Percentiles rank a stretch among this genome's conserved stretches.
phyloP scores from a whole-genome alignment of 805 yeast species.

The Kodamaea jinghongensis region DNA sequence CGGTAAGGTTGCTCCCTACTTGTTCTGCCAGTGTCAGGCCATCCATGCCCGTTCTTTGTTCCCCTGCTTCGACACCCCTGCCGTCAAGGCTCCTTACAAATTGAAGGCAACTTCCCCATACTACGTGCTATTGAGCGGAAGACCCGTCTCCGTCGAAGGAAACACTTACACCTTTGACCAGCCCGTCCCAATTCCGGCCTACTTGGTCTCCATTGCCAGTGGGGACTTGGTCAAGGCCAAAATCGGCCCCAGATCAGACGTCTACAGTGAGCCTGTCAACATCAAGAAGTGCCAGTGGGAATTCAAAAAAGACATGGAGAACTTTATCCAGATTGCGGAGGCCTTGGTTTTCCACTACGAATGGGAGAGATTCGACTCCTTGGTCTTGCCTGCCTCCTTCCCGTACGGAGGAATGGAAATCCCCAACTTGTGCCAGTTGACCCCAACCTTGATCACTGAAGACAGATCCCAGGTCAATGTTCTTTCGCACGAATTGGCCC shows the following conservation, averaged over 20 bases:
- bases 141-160: conserved; percentile 18
- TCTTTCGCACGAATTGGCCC: conserved; percentile 39
- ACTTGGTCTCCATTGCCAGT: conserved; percentile 33
- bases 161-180: conserved; percentile 26
- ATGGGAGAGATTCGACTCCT: conserved; percentile 33
- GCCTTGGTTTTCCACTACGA: conserved; percentile 31
- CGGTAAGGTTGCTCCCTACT: conserved; percentile 33
- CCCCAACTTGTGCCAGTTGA: conserved; percentile 34
- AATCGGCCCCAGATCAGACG: conserved; percentile 34
- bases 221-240: conserved; percentile 29
- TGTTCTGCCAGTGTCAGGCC: conserved; percentile 37
- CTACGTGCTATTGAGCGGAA: conserved; percentile 30
- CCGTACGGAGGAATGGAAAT: conserved; percentile 42
- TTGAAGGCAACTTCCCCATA: conserved; percentile 26
- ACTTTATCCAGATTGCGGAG: conserved; percentile 34
- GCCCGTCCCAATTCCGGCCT: conserved; percentile 36
- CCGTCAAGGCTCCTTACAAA: conserved; percentile 26
- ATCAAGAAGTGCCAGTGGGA: conserved; percentile 33
- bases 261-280: conserved; percentile 27
- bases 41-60: conserved; percentile 36
- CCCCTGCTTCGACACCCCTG: conserved; percentile 39
- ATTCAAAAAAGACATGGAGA: conserved; percentile 35
- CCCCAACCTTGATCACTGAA: conserved; percentile 32
- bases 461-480: conserved; percentile 35
- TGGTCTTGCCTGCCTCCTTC: conserved; percentile 31